Conservation (phyloP, 352 stramenopile genomes). For the Aphanomyces invadans region DNA sequence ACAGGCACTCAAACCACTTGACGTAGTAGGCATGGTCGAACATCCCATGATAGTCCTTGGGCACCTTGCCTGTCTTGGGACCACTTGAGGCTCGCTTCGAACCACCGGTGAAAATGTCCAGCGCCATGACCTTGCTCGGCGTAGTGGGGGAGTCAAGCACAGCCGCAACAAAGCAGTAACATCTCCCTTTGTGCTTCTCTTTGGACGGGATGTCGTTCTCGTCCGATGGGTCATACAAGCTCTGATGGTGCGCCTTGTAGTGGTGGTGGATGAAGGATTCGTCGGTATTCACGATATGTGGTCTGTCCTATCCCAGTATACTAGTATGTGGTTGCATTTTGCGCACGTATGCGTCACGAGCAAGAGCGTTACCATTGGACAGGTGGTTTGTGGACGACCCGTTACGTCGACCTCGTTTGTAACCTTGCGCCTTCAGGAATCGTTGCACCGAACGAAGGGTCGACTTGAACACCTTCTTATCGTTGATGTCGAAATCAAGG, state of each 20-base stretch:
- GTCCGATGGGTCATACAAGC: background rate
- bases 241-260: background rate
- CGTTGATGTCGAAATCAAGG: background rate
- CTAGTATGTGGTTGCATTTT: background rate
- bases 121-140: background rate
- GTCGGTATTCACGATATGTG: background rate
- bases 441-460: background rate
- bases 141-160: background rate
- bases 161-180: background rate
- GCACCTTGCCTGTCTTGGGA: background rate
- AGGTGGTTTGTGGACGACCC: background rate
- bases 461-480: background rate
- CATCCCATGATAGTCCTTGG: background rate
- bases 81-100: background rate
- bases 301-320: background rate
- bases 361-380: background rate
- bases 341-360: background rate
- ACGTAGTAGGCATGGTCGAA: slow-evolving; percentile 12
- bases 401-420: background rate
- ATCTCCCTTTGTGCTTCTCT: background rate
- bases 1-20: slow-evolving; percentile 2
- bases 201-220: background rate
- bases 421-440: background rate
- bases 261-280: background rate
- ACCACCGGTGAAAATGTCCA: background rate